These are phyloP conservation scores for Stachybotrys elegans DNA, from an alignment of 2,329 filamentous ascomycete species.

Conservation along the genomic window DNA sequence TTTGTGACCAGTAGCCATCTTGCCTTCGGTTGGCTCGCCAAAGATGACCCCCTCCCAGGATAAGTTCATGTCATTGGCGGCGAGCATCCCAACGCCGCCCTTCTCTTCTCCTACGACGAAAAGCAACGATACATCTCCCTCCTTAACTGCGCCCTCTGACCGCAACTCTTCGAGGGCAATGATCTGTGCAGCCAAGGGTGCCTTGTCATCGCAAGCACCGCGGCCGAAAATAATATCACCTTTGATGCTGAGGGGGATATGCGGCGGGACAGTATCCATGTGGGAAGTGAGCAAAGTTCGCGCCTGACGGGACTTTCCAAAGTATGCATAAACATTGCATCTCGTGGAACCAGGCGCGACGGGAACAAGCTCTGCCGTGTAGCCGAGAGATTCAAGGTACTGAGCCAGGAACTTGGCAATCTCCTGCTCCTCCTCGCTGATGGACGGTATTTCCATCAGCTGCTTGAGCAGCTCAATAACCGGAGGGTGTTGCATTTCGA, in stretches of 20 bases:
- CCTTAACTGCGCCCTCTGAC: slow-evolving; percentile 8
- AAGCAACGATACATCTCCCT: slow-evolving; percentile 39
- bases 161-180: slow-evolving; percentile 42
- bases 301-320: slow-evolving; percentile 39
- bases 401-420: slow-evolving; percentile 61
- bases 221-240: slow-evolving; percentile 48
- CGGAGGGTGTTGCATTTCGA: slow-evolving; percentile 6
- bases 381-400: slow-evolving; percentile 48
- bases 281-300: slow-evolving; percentile 63
- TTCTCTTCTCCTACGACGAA: slow-evolving; percentile 64
- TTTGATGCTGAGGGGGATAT: slow-evolving; percentile 56
- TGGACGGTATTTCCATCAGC: slow-evolving; percentile 13
- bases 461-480: slow-evolving; percentile 11
- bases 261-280: slow-evolving; percentile 69
- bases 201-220: slow-evolving; percentile 64
- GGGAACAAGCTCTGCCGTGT: slow-evolving; percentile 25
- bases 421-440: slow-evolving; percentile 42
- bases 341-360: slow-evolving; percentile 10
- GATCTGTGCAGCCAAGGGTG: slow-evolving; percentile 63
- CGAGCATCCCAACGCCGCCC: slow-evolving; percentile 60
- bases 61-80: slow-evolving; percentile 39
- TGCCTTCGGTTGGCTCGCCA: slow-evolving; percentile 68
- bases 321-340: slow-evolving; percentile 70
- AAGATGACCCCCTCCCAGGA: slow-evolving; percentile 62
- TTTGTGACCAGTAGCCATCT: slow-evolving; percentile 67